Conservation (phyloP, 495 filamentous ascomycete genomes). For the Podospora conica region DNA sequence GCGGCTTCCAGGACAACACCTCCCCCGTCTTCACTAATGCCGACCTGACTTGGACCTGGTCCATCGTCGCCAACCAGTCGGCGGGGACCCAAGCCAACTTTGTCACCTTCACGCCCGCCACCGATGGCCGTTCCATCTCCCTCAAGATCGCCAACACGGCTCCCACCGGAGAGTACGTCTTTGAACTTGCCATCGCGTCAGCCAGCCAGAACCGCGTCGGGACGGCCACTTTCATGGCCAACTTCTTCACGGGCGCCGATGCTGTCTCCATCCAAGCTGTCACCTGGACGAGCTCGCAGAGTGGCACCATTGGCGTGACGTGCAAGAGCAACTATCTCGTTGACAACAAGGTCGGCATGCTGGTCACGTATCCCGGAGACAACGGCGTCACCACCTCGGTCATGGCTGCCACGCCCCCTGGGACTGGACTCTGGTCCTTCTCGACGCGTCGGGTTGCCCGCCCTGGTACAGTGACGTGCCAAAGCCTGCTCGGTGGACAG, state of each 20-base stretch:
- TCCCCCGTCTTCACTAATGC: constrained; percentile 4
- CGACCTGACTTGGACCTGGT: constrained; percentile 14
- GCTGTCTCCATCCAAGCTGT: constrained; percentile 6
- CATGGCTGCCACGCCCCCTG: constrained; percentile 18
- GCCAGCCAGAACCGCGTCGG: constrained; percentile 10
- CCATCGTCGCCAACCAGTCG: constrained; percentile 7
- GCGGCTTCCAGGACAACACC: constrained; percentile 14
- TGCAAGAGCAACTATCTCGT: constrained; percentile 18
- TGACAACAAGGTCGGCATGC: constrained; percentile 16
- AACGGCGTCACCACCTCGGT: constrained; percentile 3
- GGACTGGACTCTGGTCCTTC: constrained; percentile 17
- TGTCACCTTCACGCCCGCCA: constrained; percentile 11
- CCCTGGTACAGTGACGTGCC: constrained; percentile 13
- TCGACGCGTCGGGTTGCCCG: constrained; percentile 10
- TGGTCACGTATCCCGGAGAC: constrained; percentile 20
- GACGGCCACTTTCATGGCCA: constrained; percentile 10
- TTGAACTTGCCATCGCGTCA: constrained; percentile 14
- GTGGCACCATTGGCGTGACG: constrained; percentile 14
- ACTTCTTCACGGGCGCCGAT: constrained; percentile 18
- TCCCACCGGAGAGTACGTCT: constrained; percentile 12
- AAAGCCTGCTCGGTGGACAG: constrained; percentile 5
- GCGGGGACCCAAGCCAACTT: constrained; percentile 16
- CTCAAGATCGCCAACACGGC: constrained; percentile 11
- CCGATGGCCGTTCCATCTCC: constrained; percentile 9
- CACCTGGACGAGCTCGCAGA: constrained; percentile 14